Percentiles rank a stretch among this genome's conserved stretches.
phyloP scores from a whole-genome alignment of 1,284 basidiomycete species.

The Apiotrichum porosum region DNA sequence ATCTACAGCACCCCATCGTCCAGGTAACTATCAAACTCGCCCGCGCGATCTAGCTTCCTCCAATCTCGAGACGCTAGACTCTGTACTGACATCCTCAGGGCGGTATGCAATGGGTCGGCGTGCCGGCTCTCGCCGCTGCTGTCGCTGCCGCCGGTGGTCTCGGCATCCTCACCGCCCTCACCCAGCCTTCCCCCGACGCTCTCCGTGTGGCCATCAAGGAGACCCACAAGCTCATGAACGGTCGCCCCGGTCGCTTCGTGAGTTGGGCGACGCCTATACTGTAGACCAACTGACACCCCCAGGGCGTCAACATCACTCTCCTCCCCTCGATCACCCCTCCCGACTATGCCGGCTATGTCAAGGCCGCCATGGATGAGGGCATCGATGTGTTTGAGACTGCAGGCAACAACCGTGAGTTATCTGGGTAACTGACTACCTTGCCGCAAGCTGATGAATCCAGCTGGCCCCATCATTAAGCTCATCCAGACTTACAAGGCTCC shows the following conservation, averaged over 20 bases:
- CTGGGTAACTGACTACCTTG: too few species aligned
- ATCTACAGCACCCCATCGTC: constrained; percentile 64
- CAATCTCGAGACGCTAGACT: too few species aligned
- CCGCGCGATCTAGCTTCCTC: too few species aligned
- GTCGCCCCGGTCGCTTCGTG: constrained; percentile 59
- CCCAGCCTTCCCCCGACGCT: constrained; percentile 79
- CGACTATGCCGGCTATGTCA: constrained; percentile 75
- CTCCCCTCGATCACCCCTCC: constrained; percentile 86
- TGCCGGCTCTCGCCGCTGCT: constrained; percentile 53
- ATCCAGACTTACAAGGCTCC: constrained; percentile 58
- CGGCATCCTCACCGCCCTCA: constrained; percentile 78
- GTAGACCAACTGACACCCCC: constrained; percentile 6
- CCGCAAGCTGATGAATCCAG: too few species aligned
- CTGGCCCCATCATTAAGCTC: constrained; percentile 71
- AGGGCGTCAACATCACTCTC: constrained; percentile 86
- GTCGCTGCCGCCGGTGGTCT: constrained; percentile 83
- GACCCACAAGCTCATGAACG: constrained; percentile 59
- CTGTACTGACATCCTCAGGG: constrained; percentile 10
- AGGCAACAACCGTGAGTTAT: constrained; percentile 77
- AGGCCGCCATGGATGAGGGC: constrained; percentile 81
- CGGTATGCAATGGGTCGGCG: constrained; percentile 43
- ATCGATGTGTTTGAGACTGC: constrained; percentile 88
- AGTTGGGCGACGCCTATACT: constrained; percentile 19
- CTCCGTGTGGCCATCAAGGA: constrained; percentile 79
- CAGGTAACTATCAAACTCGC: constrained; percentile 45